phyloP scores from a whole-genome alignment of 2,329 filamentous ascomycete species.

The Raffaelea arxii region DNA sequence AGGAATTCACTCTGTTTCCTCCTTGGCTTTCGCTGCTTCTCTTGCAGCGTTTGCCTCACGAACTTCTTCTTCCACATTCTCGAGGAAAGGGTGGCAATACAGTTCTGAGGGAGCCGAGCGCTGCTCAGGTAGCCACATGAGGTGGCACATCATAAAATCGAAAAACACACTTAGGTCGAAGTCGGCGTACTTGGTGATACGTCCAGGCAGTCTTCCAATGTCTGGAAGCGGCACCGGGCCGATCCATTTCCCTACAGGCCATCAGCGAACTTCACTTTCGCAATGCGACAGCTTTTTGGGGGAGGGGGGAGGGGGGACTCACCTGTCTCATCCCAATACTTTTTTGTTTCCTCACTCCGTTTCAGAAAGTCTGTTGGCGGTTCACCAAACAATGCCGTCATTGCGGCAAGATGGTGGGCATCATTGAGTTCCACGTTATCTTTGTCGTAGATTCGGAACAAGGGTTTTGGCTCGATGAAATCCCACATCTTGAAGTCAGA shows the following conservation, averaged over 20 bases:
- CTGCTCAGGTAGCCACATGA: too few relatives aligned
- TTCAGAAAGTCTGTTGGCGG: conserved; percentile 17
- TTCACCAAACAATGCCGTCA: conserved; percentile 18
- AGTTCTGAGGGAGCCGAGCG: too few relatives aligned
- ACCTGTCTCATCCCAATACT: conserved; percentile 17
- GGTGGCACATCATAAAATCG: too few relatives aligned
- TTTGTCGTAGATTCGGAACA: conserved; percentile 14
- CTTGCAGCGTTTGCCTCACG: too few relatives aligned
- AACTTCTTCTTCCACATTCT: too few relatives aligned
- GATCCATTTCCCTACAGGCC: conserved; percentile 15
- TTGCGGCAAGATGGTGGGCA: conserved; percentile 18
- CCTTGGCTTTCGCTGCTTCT: too few relatives aligned
- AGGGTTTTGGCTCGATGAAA: conserved; percentile 13
- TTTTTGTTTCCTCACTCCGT: conserved; percentile 12
- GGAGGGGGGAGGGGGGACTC: not conserved
- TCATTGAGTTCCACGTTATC: conserved; percentile 16
- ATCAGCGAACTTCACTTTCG: too few relatives aligned
- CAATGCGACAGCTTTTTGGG: conserved; percentile 12
- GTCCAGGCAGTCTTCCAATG: too few relatives aligned
- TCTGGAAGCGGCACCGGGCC: conserved; percentile 16
- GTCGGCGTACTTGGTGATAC: too few relatives aligned
- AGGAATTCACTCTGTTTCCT: too few relatives aligned
- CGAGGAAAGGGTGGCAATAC: too few relatives aligned
- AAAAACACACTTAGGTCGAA: too few relatives aligned
- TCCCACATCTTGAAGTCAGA: conserved; percentile 16